Evolutionary conservation across 306 rosid genomes (phyloP).

Genomic region (Trifolium fragiferum): DNA sequence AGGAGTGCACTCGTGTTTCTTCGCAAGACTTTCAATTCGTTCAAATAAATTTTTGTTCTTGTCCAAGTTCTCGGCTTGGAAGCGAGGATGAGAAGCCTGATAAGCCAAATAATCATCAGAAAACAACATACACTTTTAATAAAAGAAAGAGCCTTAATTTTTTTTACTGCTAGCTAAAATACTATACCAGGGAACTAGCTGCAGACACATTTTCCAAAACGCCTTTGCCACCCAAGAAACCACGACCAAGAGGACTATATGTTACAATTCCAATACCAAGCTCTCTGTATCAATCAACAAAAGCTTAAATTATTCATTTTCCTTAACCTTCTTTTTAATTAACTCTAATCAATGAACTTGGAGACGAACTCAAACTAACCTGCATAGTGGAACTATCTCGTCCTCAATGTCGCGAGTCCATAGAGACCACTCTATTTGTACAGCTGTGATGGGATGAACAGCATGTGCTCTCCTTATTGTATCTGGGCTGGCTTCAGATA

Average conservation of each 20-base stretch:
- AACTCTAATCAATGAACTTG: neutral
- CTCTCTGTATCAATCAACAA: slow-evolving; percentile 56
- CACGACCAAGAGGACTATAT: slow-evolving; percentile 82
- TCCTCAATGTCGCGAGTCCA: slow-evolving; percentile 46
- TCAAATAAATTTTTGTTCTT: slow-evolving; percentile 60
- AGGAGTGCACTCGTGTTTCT: slow-evolving; percentile 55
- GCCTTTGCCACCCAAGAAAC: slow-evolving; percentile 77
- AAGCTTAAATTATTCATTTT: neutral
- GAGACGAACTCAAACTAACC: too few species aligned
- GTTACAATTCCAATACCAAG: slow-evolving; percentile 74
- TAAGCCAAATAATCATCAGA: slow-evolving; percentile 6
- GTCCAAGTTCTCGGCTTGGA: slow-evolving; percentile 50
- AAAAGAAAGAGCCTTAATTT: too few species aligned
- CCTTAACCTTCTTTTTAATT: neutral
- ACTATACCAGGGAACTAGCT: slow-evolving; percentile 50
- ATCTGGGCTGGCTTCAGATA: slow-evolving; percentile 80
- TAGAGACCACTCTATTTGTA: slow-evolving; percentile 83
- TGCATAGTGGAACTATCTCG: neutral
- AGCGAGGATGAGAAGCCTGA: slow-evolving; percentile 60
- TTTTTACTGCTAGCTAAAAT: too few species aligned
- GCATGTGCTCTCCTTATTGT: slow-evolving; percentile 87
- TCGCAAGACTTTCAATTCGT: slow-evolving; percentile 54
- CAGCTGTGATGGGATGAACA: slow-evolving; percentile 77
- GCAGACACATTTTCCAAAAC: slow-evolving; percentile 57
- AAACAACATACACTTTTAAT: slow-evolving; percentile 37